phyloP scores from a whole-genome alignment of 2,329 filamentous ascomycete genomes.

The Colletotrichum tropicicola region DNA sequence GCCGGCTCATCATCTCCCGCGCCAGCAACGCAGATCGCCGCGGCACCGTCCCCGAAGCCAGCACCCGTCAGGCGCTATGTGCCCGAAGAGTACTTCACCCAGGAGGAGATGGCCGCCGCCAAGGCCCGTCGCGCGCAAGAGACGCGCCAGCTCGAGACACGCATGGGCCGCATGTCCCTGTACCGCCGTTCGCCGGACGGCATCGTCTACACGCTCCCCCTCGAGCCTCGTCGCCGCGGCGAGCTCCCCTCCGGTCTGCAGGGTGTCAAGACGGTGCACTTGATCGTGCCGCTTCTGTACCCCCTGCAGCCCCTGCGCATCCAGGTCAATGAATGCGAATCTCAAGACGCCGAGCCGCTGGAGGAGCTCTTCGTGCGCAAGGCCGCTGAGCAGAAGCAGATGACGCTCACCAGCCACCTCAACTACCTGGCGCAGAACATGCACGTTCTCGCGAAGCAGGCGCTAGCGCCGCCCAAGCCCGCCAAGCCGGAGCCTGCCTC shows the following conservation, averaged over 20 bases:
- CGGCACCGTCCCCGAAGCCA: background rate
- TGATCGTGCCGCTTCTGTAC: conserved; percentile 77
- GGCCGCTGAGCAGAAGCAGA: conserved; percentile 62
- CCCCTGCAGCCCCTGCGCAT: conserved; percentile 74
- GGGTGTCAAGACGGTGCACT: conserved; percentile 68
- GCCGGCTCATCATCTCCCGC: background rate
- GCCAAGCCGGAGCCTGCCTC: conserved; percentile 31
- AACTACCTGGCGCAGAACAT: conserved; percentile 80
- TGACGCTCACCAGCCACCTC: conserved; percentile 76
- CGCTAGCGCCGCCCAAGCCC: conserved; percentile 36
- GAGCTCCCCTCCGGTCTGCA: conserved; percentile 71
- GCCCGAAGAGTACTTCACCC: conserved; percentile 60
- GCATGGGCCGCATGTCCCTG: conserved; percentile 72
- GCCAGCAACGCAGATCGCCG: background rate
- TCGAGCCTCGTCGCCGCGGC: conserved; percentile 70
- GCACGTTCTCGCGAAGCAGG: conserved; percentile 70
- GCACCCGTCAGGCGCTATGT: conserved; percentile 43
- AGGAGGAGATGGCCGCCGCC: conserved; percentile 69
- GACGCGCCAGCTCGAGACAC: conserved; percentile 76
- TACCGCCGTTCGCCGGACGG: conserved; percentile 78
- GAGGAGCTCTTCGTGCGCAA: conserved; percentile 72
- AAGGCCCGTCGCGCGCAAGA: conserved; percentile 71
- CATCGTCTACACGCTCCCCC: conserved; percentile 73
- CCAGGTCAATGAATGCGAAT: conserved; percentile 70
- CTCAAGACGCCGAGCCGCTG: conserved; percentile 67